Evolutionary conservation across 257 asterid species (phyloP).

Genomic region (Solanum piurae): DNA sequence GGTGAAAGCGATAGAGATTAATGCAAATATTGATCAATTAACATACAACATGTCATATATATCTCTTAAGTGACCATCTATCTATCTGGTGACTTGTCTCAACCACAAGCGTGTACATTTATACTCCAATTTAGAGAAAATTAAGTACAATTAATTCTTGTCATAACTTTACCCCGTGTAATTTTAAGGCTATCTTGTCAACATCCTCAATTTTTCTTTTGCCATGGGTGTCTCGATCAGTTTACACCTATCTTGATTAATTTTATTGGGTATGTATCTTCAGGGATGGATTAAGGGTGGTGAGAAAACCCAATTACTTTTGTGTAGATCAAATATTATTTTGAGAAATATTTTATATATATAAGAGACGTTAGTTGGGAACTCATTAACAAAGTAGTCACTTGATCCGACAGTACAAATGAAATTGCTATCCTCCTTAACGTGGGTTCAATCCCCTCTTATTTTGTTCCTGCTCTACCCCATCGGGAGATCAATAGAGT

Average conservation of each 20-base stretch:
- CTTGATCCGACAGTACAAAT: neutral
- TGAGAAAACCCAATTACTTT: neutral
- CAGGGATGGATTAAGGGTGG: neutral
- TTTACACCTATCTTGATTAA: neutral
- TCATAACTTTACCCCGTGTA: neutral
- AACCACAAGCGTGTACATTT: constrained; percentile 20
- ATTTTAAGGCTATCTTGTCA: neutral
- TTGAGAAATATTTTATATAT: neutral
- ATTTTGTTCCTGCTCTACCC: rapidly evolving
- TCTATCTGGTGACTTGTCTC: neutral
- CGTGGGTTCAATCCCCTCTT: rapidly evolving
- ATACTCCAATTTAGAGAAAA: neutral
- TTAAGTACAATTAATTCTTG: neutral
- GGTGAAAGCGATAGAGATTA: constrained; percentile 19
- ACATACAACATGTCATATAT: neutral
- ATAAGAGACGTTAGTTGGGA: neutral
- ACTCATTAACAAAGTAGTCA: neutral
- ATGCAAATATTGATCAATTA: neutral
- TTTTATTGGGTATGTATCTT: neutral
- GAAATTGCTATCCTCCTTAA: neutral
- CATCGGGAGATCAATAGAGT: neutral
- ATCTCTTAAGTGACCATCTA: neutral
- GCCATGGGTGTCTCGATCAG: neutral
- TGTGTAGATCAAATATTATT: neutral
- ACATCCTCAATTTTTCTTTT: neutral